Evolutionary conservation across 495 filamentous ascomycete genomes (phyloP).

Genomic region (Rusavskia elegans): DNA sequence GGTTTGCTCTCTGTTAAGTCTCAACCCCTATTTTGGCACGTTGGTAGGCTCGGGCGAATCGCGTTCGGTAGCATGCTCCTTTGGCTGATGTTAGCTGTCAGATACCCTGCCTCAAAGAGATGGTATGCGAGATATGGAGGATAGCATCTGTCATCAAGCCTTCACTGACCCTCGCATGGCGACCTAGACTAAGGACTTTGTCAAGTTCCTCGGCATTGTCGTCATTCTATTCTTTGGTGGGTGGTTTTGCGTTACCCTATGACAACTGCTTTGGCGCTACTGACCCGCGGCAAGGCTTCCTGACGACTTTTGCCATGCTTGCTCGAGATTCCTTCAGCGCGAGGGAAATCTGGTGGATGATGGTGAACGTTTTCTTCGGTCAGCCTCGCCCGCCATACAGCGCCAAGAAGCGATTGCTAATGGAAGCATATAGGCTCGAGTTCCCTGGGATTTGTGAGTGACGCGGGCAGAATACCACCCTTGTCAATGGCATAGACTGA

Average conservation of each 20-base stretch:
- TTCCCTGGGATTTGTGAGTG: constrained; percentile 65
- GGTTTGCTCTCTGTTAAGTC: constrained; percentile 73
- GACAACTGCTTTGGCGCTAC: background rate
- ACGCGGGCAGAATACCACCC: constrained; percentile 9
- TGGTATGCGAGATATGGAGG: constrained; percentile 29
- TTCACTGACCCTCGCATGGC: constrained; percentile 18
- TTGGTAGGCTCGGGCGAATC: constrained; percentile 26
- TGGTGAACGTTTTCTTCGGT: constrained; percentile 64
- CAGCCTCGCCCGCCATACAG: constrained; percentile 16
- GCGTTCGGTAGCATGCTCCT: background rate
- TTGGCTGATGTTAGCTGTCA: constrained; percentile 19
- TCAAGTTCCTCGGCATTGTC: constrained; percentile 83
- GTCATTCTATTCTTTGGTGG: constrained; percentile 60
- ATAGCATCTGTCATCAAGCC: background rate
- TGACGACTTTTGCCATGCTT: constrained; percentile 83
- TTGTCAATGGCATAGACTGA: constrained; percentile 29
- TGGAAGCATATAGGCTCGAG: constrained; percentile 39
- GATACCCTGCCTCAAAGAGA: constrained; percentile 81
- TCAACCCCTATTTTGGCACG: constrained; percentile 85
- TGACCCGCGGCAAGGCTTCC: constrained; percentile 47
- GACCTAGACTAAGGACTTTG: constrained; percentile 64
- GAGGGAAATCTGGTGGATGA: constrained; percentile 67
- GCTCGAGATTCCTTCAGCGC: constrained; percentile 61
- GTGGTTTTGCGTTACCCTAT: constrained; percentile 5
- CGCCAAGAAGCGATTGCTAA: constrained; percentile 21